Evolutionary conservation across 1,139 yeast species (phyloP), one percentile per base, ranked within the genome.

Genomic region (Magnusiomyces fungicola): DNA sequence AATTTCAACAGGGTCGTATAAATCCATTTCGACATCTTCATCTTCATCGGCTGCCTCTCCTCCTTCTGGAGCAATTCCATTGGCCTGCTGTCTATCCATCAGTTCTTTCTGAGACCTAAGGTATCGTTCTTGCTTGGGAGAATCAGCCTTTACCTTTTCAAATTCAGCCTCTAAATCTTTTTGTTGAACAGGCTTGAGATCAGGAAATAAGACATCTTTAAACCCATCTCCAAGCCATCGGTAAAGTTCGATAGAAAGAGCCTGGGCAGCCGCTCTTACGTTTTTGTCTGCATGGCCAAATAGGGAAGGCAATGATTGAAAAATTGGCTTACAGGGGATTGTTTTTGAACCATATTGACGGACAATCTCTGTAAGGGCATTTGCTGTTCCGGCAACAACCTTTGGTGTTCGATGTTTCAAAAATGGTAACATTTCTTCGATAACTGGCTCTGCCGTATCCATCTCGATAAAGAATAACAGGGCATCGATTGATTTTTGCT

Each of bases 151-250:
- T 25, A 78, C 74, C 45, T 71, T 73, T 33, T 76, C 83, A 65
- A 92, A 88, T 19, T 76, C 81, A 38, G 79, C 78, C 3, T 80
- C 74, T 52, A 94, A 73, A 60, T 92, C 98, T 58, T 83, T 86
- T 65, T 88, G 94, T 65, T 92, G 97, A 14, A 89, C 88, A 0
- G 97, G 96, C 63, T 92, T 92, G 64, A 92, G 72, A 30, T 80
- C 81, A 1, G 83, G 78, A 52, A 89, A 77, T 39, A 89, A 68
- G 0, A 80, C 64, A 14, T 75, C 72, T 47, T 80, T 79, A 46
- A 88, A 70, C 0, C 80, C 72, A 27, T 74, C 79, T 3, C 94
- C 95, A 64, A 85, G 75, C 86, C 95, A 86, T 54, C 79, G 77
- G 64, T 83, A 81, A 25, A 90, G 63, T 53, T 81, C 88, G 2